Evolutionary conservation across 331 rosid species (phyloP).

Genomic region (Pyracantha coccinea): DNA sequence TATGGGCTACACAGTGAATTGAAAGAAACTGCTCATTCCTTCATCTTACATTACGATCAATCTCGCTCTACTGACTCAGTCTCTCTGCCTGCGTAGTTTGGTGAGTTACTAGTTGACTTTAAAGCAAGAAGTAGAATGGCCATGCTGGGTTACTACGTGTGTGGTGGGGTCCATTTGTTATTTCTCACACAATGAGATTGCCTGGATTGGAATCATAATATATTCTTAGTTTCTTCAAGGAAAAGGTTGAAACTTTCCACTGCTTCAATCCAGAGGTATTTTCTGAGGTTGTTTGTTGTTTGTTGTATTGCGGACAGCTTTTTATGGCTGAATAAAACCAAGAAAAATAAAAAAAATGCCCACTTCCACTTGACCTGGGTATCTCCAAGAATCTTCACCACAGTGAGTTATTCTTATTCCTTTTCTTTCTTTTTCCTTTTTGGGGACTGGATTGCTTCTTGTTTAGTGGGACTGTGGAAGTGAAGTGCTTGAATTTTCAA

Average conservation of each 20-base stretch:
- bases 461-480: neutral
- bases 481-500: neutral
- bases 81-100: neutral
- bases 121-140: conserved; percentile 16
- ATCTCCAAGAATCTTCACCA: conserved; percentile 54
- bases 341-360: too few species aligned
- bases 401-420: conserved; percentile 9
- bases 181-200: neutral
- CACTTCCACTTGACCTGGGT: conserved; percentile 23
- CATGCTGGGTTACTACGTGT: conserved; percentile 2
- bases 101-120: conserved; percentile 25
- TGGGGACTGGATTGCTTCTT: neutral
- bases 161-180: conserved; percentile 11
- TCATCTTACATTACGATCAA: neutral
- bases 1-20: too few species aligned
- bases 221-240: neutral
- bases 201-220: neutral
- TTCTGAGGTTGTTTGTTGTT: neutral
- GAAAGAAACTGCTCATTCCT: too few species aligned
- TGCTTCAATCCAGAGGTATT: too few species aligned
- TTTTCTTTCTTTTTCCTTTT: neutral
- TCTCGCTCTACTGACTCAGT: neutral
- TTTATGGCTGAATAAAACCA: too few species aligned
- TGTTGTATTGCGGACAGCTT: too few species aligned
- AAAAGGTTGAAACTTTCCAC: neutral